Evolutionary conservation across 2,329 filamentous ascomycete genomes (phyloP).

Genomic region (Colletotrichum sp.): DNA sequence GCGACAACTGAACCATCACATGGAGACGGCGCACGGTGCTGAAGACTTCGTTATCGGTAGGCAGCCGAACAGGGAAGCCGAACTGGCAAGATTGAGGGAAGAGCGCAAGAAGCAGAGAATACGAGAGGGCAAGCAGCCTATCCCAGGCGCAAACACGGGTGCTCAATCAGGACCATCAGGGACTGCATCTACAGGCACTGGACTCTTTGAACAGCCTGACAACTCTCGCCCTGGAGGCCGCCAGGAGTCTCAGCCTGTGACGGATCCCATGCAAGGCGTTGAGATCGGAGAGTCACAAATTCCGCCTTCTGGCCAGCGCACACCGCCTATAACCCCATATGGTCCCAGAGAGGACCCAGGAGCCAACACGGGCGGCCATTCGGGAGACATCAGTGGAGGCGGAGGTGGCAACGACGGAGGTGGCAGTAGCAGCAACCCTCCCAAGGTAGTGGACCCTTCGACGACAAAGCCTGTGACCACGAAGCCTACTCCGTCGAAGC

Average conservation of each 20-base stretch:
- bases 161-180: neutral
- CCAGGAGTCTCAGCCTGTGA: neutral
- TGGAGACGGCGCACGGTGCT: constrained; percentile 7
- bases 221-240: neutral
- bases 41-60: constrained; percentile 1
- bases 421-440: neutral
- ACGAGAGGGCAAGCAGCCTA: neutral
- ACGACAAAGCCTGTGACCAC: neutral
- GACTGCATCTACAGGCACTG: neutral
- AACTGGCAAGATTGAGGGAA: neutral
- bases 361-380: neutral
- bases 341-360: neutral
- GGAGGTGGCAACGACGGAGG: neutral
- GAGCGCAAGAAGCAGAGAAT: neutral
- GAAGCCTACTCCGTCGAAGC: too few relatives aligned
- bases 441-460: neutral
- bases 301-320: neutral
- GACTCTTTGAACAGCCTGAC: neutral
- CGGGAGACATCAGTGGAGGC: neutral
- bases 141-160: neutral
- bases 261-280: neutral
- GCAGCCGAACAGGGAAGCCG: neutral
- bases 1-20: constrained; percentile 16
- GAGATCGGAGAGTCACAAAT: neutral
- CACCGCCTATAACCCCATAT: neutral